Evolutionary conservation across 805 yeast species (phyloP).

Genomic region (Pichia californica): DNA sequence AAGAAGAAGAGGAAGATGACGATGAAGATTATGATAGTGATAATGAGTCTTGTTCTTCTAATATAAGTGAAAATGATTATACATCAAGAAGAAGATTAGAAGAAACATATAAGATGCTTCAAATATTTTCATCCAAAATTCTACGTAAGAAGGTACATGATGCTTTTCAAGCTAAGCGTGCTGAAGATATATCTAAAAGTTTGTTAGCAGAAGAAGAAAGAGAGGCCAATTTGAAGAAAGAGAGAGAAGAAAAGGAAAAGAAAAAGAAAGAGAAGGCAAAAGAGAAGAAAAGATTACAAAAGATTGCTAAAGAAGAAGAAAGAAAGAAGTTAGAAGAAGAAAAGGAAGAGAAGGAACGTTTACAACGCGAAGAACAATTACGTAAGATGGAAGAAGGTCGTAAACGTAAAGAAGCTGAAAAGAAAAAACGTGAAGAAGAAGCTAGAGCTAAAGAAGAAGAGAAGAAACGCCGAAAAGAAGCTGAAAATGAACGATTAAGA

Average conservation of each 20-base stretch:
- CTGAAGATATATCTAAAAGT: slow-evolving; percentile 62
- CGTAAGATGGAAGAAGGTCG: slow-evolving; percentile 42
- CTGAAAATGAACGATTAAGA: slow-evolving; percentile 32
- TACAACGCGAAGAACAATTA: slow-evolving; percentile 35
- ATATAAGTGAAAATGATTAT: slow-evolving; percentile 38
- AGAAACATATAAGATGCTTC: slow-evolving; percentile 76
- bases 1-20: slow-evolving; percentile 17
- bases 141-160: slow-evolving; percentile 66
- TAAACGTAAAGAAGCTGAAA: slow-evolving; percentile 36
- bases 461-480: slow-evolving; percentile 37
- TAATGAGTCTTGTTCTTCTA: slow-evolving; percentile 31
- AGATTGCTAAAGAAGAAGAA: slow-evolving; percentile 59
- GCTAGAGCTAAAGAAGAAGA: slow-evolving; percentile 21
- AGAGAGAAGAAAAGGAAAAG: slow-evolving; percentile 58
- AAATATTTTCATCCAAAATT: slow-evolving; percentile 71
- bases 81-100: slow-evolving; percentile 59
- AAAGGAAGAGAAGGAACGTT: slow-evolving; percentile 39
- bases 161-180: slow-evolving; percentile 74
- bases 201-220: slow-evolving; percentile 65
- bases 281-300: slow-evolving; percentile 60
- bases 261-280: slow-evolving; percentile 62
- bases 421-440: slow-evolving; percentile 32
- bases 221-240: slow-evolving; percentile 59
- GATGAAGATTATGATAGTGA: slow-evolving; percentile 20
- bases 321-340: slow-evolving; percentile 42